Base-by-base conservation (phyloP, 1,139 yeast genomes). In the Blastobotrys capitulatus region DNA sequence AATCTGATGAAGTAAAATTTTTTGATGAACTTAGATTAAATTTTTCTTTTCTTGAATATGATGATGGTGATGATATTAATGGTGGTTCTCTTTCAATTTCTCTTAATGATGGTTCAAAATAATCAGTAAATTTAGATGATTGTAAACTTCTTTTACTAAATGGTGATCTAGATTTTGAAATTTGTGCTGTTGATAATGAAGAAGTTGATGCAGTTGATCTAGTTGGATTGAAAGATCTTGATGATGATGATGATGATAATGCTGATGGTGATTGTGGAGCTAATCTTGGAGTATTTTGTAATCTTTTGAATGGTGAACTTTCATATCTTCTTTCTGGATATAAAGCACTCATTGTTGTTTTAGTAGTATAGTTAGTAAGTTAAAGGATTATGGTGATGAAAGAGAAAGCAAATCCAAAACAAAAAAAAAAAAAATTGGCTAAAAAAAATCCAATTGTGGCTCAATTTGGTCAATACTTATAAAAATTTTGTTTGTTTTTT, bases 321-420 rank as follows among this genome's bases (percentile, higher is more conserved):
- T 46, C 47, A 22, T 32, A 46, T 6, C 43, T 49, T 25, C 31
- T 42, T 2, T 49, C 52, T 15, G 52, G 52, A 44, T 46, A 49
- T 31, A 49, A 41, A 15, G 52, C 48, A n/a, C 52, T 49, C 52
- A 49, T 49, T 26, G 13, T 12, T 20, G 35, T 15, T 12, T 16
- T 20, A 8, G n/a, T 26, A 8, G 38, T 18, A 5, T 7, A 5
- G 25, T n/a, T n/a, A n/a, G n/a, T n/a, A n/a, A n/a, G n/a, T n/a
- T n/a, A n/a, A n/a, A n/a, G n/a, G n/a, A n/a, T n/a, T n/a, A n/a
- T n/a, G n/a, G n/a, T n/a, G n/a, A n/a, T n/a, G n/a, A n/a, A n/a
- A n/a, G n/a, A n/a, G n/a, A n/a, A n/a, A n/a, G n/a, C n/a, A n/a
- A n/a, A n/a, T n/a, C n/a, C n/a, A n/a, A n/a, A n/a, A n/a, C n/a